phyloP scores from a whole-genome alignment of 805 yeast species.

The Candida pseudofarinosa region DNA sequence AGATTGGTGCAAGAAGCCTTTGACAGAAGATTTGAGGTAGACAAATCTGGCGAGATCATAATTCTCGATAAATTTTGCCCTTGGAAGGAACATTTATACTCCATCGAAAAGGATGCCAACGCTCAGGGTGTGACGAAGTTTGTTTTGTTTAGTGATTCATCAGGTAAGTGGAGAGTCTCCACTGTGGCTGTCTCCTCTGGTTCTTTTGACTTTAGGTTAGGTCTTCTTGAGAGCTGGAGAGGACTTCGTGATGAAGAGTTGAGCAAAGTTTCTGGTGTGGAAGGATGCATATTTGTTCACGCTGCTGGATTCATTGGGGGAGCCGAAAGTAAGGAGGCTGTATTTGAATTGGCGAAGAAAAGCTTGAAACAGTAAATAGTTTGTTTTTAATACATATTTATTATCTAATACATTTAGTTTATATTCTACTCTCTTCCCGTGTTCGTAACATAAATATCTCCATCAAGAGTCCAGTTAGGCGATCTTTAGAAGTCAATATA shows the following conservation, averaged over 20 bases:
- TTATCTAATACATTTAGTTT: neutral
- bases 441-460: too few relatives aligned
- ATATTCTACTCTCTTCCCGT: too few relatives aligned
- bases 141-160: constrained; percentile 76
- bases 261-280: constrained; percentile 69
- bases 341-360: constrained; percentile 61
- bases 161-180: constrained; percentile 76
- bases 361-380: constrained; percentile 11
- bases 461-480: too few relatives aligned
- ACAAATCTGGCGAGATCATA: constrained; percentile 68
- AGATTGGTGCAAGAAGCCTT: constrained; percentile 71
- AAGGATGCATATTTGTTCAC: constrained; percentile 86
- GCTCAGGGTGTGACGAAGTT: constrained; percentile 60
- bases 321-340: constrained; percentile 75
- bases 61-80: constrained; percentile 77
- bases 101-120: constrained; percentile 58
- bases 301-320: constrained; percentile 99
- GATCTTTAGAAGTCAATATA: too few relatives aligned
- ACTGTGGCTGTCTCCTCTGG: constrained; percentile 81
- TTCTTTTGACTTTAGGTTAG: constrained; percentile 79
- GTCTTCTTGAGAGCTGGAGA: constrained; percentile 89
- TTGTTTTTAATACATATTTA: neutral
- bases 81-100: constrained; percentile 91
- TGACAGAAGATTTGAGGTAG: constrained; percentile 53
- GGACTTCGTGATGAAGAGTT: constrained; percentile 91